Percentiles rank a stretch among this genome's conserved stretches.
Conservation (phyloP, 805 yeast genomes). For the Cyberlindnera euphorbiae region DNA sequence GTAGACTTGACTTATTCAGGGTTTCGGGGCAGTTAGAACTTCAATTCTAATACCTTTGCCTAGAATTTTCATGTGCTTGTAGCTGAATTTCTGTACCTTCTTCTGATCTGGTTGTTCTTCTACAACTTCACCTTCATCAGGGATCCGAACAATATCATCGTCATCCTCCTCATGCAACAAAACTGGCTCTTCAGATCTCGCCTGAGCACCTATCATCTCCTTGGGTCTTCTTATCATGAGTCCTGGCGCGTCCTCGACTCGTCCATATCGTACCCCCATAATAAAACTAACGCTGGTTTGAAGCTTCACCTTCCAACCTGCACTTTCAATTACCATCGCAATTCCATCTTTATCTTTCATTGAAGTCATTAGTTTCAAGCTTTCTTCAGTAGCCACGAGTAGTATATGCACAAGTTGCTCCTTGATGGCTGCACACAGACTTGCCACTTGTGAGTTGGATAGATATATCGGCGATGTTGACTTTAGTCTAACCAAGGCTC, state of each 20-base stretch:
- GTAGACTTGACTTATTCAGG: too few species aligned
- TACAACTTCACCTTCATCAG: conserved; percentile 16
- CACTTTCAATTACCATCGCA: conserved; percentile 7
- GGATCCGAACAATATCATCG: conserved; percentile 14
- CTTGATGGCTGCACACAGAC: conserved; percentile 13
- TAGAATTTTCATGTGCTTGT: conserved; percentile 11
- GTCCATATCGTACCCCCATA: conserved; percentile 6
- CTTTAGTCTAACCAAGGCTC: conserved; percentile 15
- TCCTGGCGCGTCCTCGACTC: conserved; percentile 3
- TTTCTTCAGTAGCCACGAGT: conserved; percentile 14
- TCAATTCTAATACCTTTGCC: conserved; percentile 20
- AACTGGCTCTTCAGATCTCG: neutral
- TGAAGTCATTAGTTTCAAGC: conserved; percentile 5
- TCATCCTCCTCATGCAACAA: conserved; percentile 7
- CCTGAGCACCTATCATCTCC: conserved; percentile 1
- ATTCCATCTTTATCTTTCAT: conserved; percentile 10
- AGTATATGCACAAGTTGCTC: conserved; percentile 12
- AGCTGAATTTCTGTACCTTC: conserved; percentile 17
- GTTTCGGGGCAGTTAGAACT: conserved; percentile 17
- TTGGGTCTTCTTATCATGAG: conserved; percentile 16
- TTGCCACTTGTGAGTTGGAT: conserved; percentile 19
- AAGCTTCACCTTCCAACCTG: conserved; percentile 20
- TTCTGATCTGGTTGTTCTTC: conserved; percentile 12
- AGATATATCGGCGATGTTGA: conserved; percentile 15
- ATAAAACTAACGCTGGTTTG: conserved; percentile 10